Conservation (phyloP, 148 eudicot species). For the Fallopia convolvulus region DNA sequence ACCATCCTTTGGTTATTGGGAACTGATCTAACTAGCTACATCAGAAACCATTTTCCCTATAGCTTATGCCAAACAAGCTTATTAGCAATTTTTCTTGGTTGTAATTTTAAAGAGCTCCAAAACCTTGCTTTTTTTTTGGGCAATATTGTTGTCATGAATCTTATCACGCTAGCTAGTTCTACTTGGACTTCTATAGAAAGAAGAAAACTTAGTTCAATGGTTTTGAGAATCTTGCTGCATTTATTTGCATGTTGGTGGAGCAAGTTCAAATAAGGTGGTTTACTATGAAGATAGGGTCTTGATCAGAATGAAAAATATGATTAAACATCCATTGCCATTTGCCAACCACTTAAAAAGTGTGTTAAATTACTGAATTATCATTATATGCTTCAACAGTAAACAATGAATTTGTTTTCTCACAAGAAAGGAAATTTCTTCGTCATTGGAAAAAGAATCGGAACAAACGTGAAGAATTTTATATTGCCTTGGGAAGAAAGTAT, state of each 20-base stretch:
- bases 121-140: not conserved
- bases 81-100: not conserved
- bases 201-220: not conserved
- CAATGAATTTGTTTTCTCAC: not conserved
- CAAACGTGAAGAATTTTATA: not conserved
- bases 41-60: not conserved
- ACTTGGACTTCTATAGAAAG: not conserved
- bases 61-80: not conserved
- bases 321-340: too few relatives aligned
- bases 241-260: not conserved
- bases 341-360: too few relatives aligned
- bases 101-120: slow-evolving; percentile 7
- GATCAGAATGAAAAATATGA: too few relatives aligned
- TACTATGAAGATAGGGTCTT: too few relatives aligned
- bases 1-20: not conserved
- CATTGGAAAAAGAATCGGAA: not conserved
- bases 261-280: too few relatives aligned
- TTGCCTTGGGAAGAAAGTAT: not conserved
- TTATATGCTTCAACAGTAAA: too few relatives aligned
- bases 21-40: not conserved
- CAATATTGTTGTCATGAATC: not conserved
- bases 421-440: not conserved
- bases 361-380: too few relatives aligned
- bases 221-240: not conserved
- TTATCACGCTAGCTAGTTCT: not conserved